Percentiles rank a stretch among this genome's conserved stretches.
Conservation (phyloP, 169 alveolate genomes). For the Prorocentrum cordatum region DNA sequence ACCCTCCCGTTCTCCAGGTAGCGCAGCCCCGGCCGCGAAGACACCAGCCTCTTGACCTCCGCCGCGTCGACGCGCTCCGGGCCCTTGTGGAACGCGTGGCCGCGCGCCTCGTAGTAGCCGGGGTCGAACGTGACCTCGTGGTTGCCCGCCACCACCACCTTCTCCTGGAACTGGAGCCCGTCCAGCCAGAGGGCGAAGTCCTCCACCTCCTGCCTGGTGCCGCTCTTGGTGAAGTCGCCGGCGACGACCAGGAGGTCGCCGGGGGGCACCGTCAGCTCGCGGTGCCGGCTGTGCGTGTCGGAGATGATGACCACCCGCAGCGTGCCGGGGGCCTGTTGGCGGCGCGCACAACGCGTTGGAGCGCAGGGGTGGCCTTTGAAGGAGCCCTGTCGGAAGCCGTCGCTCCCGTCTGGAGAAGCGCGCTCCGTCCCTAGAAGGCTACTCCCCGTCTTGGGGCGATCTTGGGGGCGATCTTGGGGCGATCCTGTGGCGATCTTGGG, state of each 20-base stretch:
- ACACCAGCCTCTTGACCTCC: neutral
- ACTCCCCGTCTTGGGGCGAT: no score
- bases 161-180: neutral
- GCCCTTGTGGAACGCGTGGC: neutral
- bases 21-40: neutral
- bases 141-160: conserved; percentile 3
- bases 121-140: neutral
- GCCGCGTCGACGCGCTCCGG: neutral
- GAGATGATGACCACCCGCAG: neutral
- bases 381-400: no score
- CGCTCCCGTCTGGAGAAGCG: no score
- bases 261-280: neutral
- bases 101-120: neutral
- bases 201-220: neutral
- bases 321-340: neutral
- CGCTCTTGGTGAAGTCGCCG: neutral
- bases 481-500: no score
- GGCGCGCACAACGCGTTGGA: no score
- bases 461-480: no score
- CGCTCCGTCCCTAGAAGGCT: no score
- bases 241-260: conserved; percentile 1
- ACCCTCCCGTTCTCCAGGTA: neutral
- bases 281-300: neutral
- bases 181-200: neutral
- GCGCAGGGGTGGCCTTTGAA: no score